Conservation (phyloP, 2,329 filamentous ascomycete genomes). For the Phoma herbarum region DNA sequence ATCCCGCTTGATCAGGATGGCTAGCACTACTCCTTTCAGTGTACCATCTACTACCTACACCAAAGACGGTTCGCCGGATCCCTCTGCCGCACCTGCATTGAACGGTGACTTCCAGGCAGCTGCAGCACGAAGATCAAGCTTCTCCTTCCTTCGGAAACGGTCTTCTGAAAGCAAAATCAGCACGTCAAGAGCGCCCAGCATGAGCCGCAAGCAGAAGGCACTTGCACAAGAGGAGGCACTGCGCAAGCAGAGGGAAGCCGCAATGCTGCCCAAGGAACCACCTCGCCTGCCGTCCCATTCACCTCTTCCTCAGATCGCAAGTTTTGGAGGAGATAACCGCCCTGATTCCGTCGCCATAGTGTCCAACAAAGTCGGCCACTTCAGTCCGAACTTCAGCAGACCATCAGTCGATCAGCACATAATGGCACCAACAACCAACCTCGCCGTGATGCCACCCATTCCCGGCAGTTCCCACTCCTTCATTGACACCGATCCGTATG, state of each 20-base stretch:
- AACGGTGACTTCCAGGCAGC: slow-evolving; percentile 20
- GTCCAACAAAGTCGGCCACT: slow-evolving; percentile 63
- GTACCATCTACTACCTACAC: slow-evolving; percentile 26
- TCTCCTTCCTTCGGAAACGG: slow-evolving; percentile 22
- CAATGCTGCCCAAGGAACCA: slow-evolving; percentile 65
- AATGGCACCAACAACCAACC: slow-evolving; percentile 46
- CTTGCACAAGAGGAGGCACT: slow-evolving; percentile 61
- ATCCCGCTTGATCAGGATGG: slow-evolving; percentile 39
- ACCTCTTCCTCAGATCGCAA: slow-evolving; percentile 61
- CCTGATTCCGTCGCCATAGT: slow-evolving; percentile 70
- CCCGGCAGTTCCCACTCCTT: slow-evolving; percentile 46
- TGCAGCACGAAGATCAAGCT: slow-evolving; percentile 22
- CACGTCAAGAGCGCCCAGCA: slow-evolving; percentile 27
- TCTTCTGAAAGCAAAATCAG: slow-evolving; percentile 20
- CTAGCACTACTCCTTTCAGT: slow-evolving; percentile 32
- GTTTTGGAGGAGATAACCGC: slow-evolving; percentile 69
- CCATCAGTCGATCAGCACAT: slow-evolving; percentile 48
- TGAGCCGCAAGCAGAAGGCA: slow-evolving; percentile 67
- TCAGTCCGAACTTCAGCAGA: slow-evolving; percentile 47
- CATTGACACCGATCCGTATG: slow-evolving; percentile 77
- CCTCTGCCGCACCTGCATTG: slow-evolving; percentile 25
- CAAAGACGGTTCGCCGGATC: slow-evolving; percentile 42
- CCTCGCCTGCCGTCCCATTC: slow-evolving; percentile 64
- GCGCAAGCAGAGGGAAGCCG: slow-evolving; percentile 64
- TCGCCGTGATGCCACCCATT: slow-evolving; percentile 55